A percentile compares a stretch with the other conserved stretches of the same genome.
phyloP scores from a whole-genome alignment of 805 yeast genomes.

The Alloascoidea hylecoeti region DNA sequence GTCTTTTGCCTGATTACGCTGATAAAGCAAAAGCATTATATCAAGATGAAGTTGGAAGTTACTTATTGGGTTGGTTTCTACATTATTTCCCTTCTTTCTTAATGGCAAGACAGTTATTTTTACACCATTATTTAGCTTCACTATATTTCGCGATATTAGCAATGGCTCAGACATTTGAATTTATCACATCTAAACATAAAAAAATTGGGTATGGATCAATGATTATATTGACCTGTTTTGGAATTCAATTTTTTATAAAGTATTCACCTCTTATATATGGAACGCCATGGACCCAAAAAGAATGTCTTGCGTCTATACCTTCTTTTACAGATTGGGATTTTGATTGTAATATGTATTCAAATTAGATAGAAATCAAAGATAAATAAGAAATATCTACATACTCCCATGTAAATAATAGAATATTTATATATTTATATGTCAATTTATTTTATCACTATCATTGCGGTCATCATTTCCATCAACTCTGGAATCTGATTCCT shows the following conservation, averaged over 20 bases:
- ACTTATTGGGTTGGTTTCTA: constrained; percentile 39
- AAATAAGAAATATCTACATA: not conserved
- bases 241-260: constrained; percentile 31
- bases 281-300: constrained; percentile 43
- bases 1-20: constrained; percentile 15
- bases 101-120: constrained; percentile 87
- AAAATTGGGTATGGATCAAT: constrained; percentile 1
- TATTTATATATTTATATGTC: not conserved
- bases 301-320: constrained; percentile 31
- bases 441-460: not conserved
- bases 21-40: constrained; percentile 14
- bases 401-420: constrained; percentile 1
- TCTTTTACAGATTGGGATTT: constrained; percentile 79
- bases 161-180: constrained; percentile 41
- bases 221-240: constrained; percentile 6
- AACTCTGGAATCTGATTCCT: not conserved
- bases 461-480: not conserved
- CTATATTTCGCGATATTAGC: constrained; percentile 76
- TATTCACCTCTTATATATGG: constrained; percentile 55
- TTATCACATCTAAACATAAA: constrained; percentile 13
- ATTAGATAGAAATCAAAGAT: not conserved
- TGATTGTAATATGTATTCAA: constrained; percentile 61
- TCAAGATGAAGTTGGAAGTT: constrained; percentile 24
- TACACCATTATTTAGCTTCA: constrained; percentile 91
- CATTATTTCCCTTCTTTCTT: constrained; percentile 50